Evolutionary conservation across 2,329 filamentous ascomycete genomes (phyloP), one percentile per base, ranked within the genome.

Genomic region (Ophiosphaerella narmari): DNA sequence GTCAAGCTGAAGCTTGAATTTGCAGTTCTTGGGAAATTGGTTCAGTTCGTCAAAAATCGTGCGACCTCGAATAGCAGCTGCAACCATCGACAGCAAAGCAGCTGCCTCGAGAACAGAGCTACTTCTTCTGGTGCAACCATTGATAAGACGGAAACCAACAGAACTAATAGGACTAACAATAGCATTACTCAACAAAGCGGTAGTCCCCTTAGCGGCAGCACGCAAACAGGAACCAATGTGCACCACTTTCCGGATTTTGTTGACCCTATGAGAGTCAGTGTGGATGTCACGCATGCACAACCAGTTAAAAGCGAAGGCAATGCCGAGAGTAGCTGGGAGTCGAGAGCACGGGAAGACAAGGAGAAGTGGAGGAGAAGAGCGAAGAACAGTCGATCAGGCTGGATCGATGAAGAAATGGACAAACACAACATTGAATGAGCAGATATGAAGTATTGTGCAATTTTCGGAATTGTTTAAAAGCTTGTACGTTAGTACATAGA

Each of bases 1-100:
- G 64, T 78, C 57, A 79, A 79, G 56, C 71, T 82, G 35, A 81
- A 82, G 52, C 74, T 83, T n/a, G 83, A 85, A 65, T 78, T 80
- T 53, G 78, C 80, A 13, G 78, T 86, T 35, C 70, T 86, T 8
- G 74, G 81, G 24, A 72, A 73, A 32, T 62, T 80, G 3, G 74
- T 79, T 13, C 63, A 70, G 33, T 59, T 73, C 23, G 66, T 66
- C 34, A 71, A 51, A 36, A 50, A 55, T 38, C 57, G 57, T 36
- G 54, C 50, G 12, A 56, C 53, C 29, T 63, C 62, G 2, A 57
- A 57, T 24, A 62, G 59, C 36, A 59, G 50, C 29, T 52, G 51
- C 8, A 40, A 44, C 45, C 47, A 21, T 9, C 36, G 44, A 14
- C 29, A 32, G 7, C 42, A 50, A 7, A 51, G 48, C 43, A 51